Evolutionary conservation across 805 yeast genomes (phyloP), one percentile per base, ranked within the genome.

Genomic region (Alloascoidea hylecoeti): DNA sequence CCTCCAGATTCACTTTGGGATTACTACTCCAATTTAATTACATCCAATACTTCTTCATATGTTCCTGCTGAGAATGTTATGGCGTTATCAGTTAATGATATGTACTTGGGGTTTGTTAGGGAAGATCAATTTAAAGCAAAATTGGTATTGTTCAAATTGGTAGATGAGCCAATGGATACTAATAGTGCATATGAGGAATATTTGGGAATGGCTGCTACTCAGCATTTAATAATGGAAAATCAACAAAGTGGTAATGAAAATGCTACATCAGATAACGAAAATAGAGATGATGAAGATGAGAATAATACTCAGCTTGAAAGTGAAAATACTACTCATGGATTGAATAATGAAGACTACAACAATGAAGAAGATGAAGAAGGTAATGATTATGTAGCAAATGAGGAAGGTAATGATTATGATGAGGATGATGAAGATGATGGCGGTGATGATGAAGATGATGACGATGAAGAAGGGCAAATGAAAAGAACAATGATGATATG

Each of bases 21-120:
- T 2, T 44, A 44, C 35, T 43, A 30, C 17, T 37, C 18, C 15
- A 30, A 33, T 5, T 35, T 44, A 4, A 41, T 44, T 14, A 14
- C n/a, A 17, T 15, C 14, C 13, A 40, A 34, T 17, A 46, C 39
- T 19, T 30, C 40, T 13, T 16, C 35, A 4, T 44, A 44, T 28
- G 38, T 44, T 14, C 44, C 44, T 33, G 33, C 44, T 33, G 45
- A 44, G 37, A 19, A 34, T 12, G 46, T 40, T 3, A 30, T 16
- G 13, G 19, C 38, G 17, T 17, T 44, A n/a, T 15, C 16, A n/a
- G n/a, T 33, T 3, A 35, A 40, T 14, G 14, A 35, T 5, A 39
- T 28, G 32, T 44, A 38, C 33, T 38, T 43, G 12, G 47, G 47
- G 30, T 23, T 23, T 23, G 30, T 23, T 23, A 9, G 30, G 13